These are phyloP conservation scores for Tetracentron sinense DNA, from an alignment of 164 flowering plant genomes.

Conservation along the genomic window DNA sequence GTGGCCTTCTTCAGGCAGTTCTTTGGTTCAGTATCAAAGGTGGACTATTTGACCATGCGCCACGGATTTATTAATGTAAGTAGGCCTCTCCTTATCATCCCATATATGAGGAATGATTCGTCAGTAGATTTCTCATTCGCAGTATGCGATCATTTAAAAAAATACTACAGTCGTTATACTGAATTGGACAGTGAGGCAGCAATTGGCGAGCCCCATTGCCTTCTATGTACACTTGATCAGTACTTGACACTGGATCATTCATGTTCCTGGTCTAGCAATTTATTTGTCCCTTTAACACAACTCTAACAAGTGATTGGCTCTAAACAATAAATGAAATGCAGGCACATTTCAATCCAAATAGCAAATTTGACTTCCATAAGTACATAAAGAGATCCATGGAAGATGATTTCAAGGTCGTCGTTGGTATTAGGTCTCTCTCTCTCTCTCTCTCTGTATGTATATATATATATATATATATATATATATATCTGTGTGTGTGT, in stretches of 20 bases:
- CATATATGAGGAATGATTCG: too few species aligned
- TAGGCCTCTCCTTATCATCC: neutral
- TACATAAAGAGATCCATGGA: slow-evolving; percentile 76
- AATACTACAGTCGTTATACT: too few species aligned
- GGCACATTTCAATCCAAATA: slow-evolving; percentile 66
- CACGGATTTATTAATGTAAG: slow-evolving; percentile 68
- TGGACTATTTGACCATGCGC: slow-evolving; percentile 66
- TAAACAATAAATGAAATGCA: slow-evolving; percentile 18
- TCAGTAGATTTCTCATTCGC: too few species aligned
- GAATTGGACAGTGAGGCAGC: too few species aligned
- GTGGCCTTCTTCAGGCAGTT: slow-evolving; percentile 74
- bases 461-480: too few species aligned
- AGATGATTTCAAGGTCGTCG: slow-evolving; percentile 75
- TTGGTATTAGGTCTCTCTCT: slow-evolving; percentile 53
- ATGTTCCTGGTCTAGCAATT: too few species aligned
- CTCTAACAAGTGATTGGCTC: too few species aligned
- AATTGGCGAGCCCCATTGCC: too few species aligned
- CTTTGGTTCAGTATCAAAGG: slow-evolving; percentile 53
- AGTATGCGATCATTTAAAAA: too few species aligned
- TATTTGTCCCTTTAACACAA: too few species aligned
- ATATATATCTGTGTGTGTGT: neutral
- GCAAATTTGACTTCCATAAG: slow-evolving; percentile 70
- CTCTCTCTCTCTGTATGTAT: slow-evolving; percentile 9
- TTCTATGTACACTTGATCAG: too few species aligned
- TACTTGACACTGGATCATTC: too few species aligned